Evolutionary conservation across 768 basidiomycete species (phyloP).

Genomic region (Boletales sp.): DNA sequence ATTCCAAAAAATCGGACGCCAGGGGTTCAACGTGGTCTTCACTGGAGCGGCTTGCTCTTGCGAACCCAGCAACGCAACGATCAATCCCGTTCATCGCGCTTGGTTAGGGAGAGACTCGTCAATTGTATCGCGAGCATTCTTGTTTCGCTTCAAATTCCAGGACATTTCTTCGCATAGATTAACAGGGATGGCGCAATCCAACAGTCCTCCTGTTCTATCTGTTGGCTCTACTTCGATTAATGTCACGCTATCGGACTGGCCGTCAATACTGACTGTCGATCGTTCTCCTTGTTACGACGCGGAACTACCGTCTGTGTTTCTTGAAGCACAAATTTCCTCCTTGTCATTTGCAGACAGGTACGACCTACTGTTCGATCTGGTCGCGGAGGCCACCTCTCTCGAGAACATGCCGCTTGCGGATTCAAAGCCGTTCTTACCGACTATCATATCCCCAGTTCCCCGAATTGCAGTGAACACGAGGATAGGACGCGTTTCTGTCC

Average conservation of each 20-base stretch:
- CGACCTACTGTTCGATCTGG: conserved; percentile 45
- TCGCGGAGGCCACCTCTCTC: conserved; percentile 16
- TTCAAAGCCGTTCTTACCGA: conserved; percentile 21
- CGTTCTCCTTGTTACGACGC: conserved; percentile 41
- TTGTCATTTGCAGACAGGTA: conserved; percentile 53
- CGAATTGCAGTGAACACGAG: conserved; percentile 45
- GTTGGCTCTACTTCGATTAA: conserved; percentile 32
- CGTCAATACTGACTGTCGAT: conserved; percentile 42
- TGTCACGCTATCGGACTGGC: conserved; percentile 57
- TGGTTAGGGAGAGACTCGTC: conserved; percentile 51
- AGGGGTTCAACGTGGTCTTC: conserved; percentile 43
- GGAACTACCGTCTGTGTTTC: conserved; percentile 52
- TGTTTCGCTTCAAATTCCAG: conserved; percentile 41
- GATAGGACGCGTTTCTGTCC: conserved; percentile 47
- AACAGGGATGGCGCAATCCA: conserved; percentile 29
- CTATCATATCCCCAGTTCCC: conserved; percentile 42
- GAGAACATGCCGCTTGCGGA: conserved; percentile 9
- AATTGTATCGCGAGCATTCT: conserved; percentile 41
- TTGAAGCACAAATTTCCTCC: conserved; percentile 41
- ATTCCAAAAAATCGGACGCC: conserved; percentile 32
- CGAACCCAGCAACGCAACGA: conserved; percentile 45
- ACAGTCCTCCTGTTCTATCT: conserved; percentile 20
- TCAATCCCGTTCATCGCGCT: conserved; percentile 43
- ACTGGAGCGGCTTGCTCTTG: conserved; percentile 39
- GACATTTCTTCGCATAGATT: conserved; percentile 45